These are phyloP conservation scores for Syncephalastrum contaminatum DNA, from an alignment of 371 early-diverging fungal genomes.

Conservation along the genomic window DNA sequence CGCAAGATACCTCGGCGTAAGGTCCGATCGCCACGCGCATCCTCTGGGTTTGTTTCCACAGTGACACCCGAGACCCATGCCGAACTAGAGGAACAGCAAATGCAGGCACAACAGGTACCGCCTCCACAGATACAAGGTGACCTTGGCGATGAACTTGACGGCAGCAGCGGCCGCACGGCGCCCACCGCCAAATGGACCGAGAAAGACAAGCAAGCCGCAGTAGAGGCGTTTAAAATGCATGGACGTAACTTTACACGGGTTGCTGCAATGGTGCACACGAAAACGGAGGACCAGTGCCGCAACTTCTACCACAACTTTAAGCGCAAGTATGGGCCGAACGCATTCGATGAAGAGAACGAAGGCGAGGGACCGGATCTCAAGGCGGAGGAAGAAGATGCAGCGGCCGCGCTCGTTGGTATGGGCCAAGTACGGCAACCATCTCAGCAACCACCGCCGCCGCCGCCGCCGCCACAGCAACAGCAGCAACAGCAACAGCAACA, in stretches of 20 bases:
- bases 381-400: conserved; percentile 55
- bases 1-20: conserved; percentile 20
- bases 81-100: conserved; percentile 2
- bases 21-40: conserved; percentile 29
- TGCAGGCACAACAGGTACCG: background rate
- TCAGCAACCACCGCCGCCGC: conserved; percentile 19
- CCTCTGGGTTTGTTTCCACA: background rate
- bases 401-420: conserved; percentile 50
- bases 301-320: conserved; percentile 80
- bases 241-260: conserved; percentile 77
- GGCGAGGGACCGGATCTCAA: conserved; percentile 29
- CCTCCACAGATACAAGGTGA: conserved; percentile 3
- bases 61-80: background rate
- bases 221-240: conserved; percentile 71
- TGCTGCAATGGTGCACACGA: conserved; percentile 68
- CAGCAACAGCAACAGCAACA: background rate
- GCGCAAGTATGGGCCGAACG: conserved; percentile 64
- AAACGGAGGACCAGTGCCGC: conserved; percentile 80
- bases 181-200: conserved; percentile 70
- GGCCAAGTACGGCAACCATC: conserved; percentile 41
- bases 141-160: conserved; percentile 26
- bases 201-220: conserved; percentile 70
- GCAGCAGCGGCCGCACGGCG: conserved; percentile 23
- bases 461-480: conserved; percentile 7
- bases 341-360: conserved; percentile 52